These are phyloP conservation scores for Phytophthora melonis DNA, from an alignment of 352 stramenopile species.

Conservation along the genomic window DNA sequence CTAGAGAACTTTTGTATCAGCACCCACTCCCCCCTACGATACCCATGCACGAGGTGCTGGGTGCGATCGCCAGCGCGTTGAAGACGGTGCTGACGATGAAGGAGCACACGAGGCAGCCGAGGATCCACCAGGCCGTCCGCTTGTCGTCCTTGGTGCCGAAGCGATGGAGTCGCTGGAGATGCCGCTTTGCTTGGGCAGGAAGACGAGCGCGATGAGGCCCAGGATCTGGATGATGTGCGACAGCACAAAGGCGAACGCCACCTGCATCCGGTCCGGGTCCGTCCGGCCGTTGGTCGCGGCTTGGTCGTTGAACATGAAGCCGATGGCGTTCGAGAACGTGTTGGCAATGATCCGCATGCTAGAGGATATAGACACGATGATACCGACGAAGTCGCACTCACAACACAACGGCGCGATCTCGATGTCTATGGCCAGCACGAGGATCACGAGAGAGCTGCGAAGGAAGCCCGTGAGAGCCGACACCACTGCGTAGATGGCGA, in stretches of 20 bases:
- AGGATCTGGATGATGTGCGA: conserved; percentile 59
- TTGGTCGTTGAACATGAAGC: conserved; percentile 51
- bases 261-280: conserved; percentile 38
- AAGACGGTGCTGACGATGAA: conserved; percentile 51
- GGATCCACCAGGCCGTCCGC: conserved; percentile 44
- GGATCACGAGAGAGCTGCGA: conserved; percentile 41
- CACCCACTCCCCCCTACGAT: conserved; percentile 52
- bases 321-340: conserved; percentile 55
- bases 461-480: conserved; percentile 49
- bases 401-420: background rate
- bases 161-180: conserved; percentile 51
- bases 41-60: conserved; percentile 42
- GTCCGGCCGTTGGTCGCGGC: conserved; percentile 12
- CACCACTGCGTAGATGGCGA: conserved; percentile 48
- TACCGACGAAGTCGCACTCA: conserved; percentile 26
- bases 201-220: conserved; percentile 49
- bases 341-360: conserved; percentile 50
- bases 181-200: conserved; percentile 57
- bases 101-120: conserved; percentile 36
- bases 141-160: conserved; percentile 33
- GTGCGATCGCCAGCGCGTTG: conserved; percentile 44
- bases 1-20: background rate
- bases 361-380: conserved; percentile 52
- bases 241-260: conserved; percentile 54
- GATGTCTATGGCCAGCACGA: conserved; percentile 43